Evolutionary conservation across 805 yeast genomes (phyloP).

Genomic region (Starmerella cellae): DNA sequence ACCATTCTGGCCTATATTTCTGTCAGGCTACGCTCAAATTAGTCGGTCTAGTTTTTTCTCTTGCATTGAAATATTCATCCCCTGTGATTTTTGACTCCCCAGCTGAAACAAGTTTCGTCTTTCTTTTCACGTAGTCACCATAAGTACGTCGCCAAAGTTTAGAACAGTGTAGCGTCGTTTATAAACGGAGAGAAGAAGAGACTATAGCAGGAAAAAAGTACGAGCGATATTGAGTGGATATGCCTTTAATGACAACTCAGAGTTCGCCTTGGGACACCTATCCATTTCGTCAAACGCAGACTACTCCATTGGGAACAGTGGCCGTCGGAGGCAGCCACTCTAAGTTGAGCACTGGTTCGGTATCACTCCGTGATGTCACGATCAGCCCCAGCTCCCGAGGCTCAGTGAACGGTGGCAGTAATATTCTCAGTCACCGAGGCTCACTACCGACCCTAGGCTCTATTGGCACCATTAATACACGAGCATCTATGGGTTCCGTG

Average conservation of each 20-base stretch:
- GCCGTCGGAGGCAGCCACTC: neutral
- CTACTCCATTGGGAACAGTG: neutral
- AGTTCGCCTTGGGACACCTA: conserved; percentile 9
- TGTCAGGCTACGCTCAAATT: neutral
- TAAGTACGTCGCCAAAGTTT: too few species aligned
- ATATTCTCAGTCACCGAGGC: conserved; percentile 6
- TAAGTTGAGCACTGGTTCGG: neutral
- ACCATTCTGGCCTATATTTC: neutral
- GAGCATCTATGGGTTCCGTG: conserved; percentile 3
- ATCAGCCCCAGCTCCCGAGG: conserved; percentile 9
- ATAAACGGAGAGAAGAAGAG: neutral
- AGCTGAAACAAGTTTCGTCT: too few species aligned
- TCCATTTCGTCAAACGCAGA: conserved; percentile 7
- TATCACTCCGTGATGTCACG: conserved; percentile 3
- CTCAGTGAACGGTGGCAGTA: neutral
- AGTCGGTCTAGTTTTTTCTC: neutral
- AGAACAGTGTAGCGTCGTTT: too few species aligned
- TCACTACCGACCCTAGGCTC: conserved; percentile 7
- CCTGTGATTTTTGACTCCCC: too few species aligned
- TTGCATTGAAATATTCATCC: neutral
- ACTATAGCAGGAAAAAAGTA: neutral
- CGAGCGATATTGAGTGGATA: neutral
- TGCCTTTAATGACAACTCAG: conserved; percentile 11
- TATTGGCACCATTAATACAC: conserved; percentile 1
- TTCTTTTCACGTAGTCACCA: too few species aligned